Percentiles rank a stretch among this genome's conserved stretches.
phyloP scores from a whole-genome alignment of 306 rosid species.

The Rosa chinensis region DNA sequence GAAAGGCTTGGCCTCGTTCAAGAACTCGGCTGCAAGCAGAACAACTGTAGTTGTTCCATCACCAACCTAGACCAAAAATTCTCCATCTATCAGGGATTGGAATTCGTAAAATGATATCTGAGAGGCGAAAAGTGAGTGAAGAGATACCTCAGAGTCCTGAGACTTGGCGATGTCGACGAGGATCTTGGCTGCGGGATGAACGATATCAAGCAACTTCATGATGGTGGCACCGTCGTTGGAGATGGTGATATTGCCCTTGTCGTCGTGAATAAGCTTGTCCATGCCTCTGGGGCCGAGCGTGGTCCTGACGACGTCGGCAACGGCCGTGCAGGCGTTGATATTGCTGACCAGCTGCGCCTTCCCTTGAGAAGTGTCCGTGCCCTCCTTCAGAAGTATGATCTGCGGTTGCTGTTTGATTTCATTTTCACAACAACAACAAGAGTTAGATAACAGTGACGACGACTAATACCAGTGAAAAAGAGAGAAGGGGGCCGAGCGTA shows the following conservation, averaged over 20 bases:
- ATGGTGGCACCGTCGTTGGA: slow-evolving; percentile 98
- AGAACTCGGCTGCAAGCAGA: slow-evolving; percentile 89
- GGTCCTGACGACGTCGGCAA: slow-evolving; percentile 88
- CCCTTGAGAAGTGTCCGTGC: slow-evolving; percentile 96
- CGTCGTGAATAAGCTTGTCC: slow-evolving; percentile 97
- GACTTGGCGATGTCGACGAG: slow-evolving; percentile 95
- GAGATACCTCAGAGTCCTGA: slow-evolving; percentile 86
- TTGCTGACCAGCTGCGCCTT: slow-evolving; percentile 91
- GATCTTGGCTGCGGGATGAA: slow-evolving; percentile 97
- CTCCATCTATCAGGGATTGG: not conserved
- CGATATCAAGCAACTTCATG: slow-evolving; percentile 92
- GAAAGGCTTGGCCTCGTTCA: slow-evolving; percentile 96
- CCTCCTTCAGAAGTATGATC: slow-evolving; percentile 94
- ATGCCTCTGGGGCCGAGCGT: slow-evolving; percentile 96
- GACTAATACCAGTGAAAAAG: not conserved
- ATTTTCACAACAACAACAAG: slow-evolving; percentile 28
- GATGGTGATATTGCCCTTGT: slow-evolving; percentile 86
- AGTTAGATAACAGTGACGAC: not conserved
- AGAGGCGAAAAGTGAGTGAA: not conserved
- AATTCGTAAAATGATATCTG: not conserved
- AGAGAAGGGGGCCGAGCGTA: slow-evolving; percentile 31
- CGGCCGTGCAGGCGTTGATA: slow-evolving; percentile 93
- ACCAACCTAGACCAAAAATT: slow-evolving; percentile 66
- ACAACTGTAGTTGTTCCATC: slow-evolving; percentile 99
- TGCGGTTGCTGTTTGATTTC: slow-evolving; percentile 85